Percentiles rank a stretch among this genome's conserved stretches.
phyloP scores from a whole-genome alignment of 257 asterid species.

The Cruciata laevipes region DNA sequence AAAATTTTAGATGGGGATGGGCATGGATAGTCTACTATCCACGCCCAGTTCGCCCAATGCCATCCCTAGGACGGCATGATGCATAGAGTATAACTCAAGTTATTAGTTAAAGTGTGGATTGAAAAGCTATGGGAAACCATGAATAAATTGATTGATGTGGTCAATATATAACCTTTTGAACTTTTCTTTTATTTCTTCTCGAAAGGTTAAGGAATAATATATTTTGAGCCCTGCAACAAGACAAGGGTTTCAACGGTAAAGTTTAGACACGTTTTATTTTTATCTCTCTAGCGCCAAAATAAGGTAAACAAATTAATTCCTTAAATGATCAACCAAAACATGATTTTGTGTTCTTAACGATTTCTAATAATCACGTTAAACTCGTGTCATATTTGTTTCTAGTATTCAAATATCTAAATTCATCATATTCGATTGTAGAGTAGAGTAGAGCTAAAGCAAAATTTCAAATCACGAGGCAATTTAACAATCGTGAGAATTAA shows the following conservation, averaged over 20 bases:
- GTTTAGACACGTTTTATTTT: no score
- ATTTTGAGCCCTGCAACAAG: slow-evolving; percentile 7
- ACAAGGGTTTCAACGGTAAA: neutral
- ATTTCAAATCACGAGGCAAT: no score
- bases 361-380: no score
- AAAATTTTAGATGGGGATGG: no score
- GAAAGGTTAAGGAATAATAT: neutral
- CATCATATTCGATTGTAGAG: no score
- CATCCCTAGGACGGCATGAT: slow-evolving; percentile 38
- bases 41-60: no score
- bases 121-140: neutral
- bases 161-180: neutral
- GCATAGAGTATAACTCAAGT: slow-evolving; percentile 62
- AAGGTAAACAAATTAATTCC: neutral
- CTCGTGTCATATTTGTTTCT: no score
- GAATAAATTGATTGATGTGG: neutral
- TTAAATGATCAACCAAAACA: neutral
- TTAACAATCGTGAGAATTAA: no score
- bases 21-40: no score
- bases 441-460: no score
- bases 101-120: slow-evolving; percentile 27
- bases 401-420: no score
- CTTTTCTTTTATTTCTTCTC: neutral
- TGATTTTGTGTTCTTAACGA: neutral
- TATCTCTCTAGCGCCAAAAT: neutral